Evolutionary conservation across 192 early-diverging fungal genomes (phyloP), one percentile per base, ranked within the genome.

Genomic region (Coemansia javaensis): DNA sequence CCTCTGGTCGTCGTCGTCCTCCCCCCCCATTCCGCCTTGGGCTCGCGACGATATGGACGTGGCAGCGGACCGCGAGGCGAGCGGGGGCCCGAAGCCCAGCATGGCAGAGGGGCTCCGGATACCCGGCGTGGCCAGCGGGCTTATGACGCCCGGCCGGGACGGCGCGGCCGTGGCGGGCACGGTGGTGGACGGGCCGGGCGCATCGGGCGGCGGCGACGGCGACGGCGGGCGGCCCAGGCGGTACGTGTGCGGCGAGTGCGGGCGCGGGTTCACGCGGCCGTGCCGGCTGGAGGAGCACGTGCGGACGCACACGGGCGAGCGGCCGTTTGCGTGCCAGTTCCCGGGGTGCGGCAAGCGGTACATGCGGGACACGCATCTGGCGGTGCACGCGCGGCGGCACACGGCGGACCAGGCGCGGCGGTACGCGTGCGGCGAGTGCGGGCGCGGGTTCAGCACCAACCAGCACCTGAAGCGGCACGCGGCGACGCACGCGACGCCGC

Each of bases 271-370:
- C 20, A 47, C 39, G 11, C 40, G 52, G 27, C 58, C 55, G 0
- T 60, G 62, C 32, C 51, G 53, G 10, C 74, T 77, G 33, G 66
- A 48, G 21, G 71, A 76, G 41, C 89, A 90, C 64, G 52, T 78
- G 21, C 71, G 82, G 25, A 84, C 82, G 0, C 89, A 90, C 47
- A 88, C 85, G 23, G 87, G 86, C 14, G 82, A 79, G 44, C 73
- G 86, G 16, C 89, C 87, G 7, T 90, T 81, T 66, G 76, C 67
- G 2, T 89, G 87, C 49, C 56, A 63, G n/a, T 74, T 77, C 46
- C 66, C 74, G 5, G 83, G 81, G 3, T 92, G 90, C 56, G 79
- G 63, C 14, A 90, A 90, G 51, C 68, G 80, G 2, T 92, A 90
- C 53, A 86, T 73, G 57, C 53, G 62, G n/a, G 56, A 63, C 21